Base-by-base conservation (phyloP, 805 yeast species). In the Candida glaebosa region DNA sequence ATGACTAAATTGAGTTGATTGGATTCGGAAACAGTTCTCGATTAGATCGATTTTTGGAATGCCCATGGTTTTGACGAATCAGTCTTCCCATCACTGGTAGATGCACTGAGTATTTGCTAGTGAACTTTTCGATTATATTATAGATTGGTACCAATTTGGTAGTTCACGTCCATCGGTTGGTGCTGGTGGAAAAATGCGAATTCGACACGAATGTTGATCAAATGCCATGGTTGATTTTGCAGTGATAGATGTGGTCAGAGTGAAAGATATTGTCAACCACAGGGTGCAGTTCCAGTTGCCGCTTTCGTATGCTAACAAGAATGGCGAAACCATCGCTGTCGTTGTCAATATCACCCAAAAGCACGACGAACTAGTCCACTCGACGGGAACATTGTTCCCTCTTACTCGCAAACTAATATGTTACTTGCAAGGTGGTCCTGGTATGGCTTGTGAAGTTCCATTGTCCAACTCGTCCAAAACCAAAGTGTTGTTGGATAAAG, bases 351-450 rank as follows among this genome's bases (percentile, higher is more conserved):
- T 68, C 18, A 61, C 65, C 17, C 72, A 64, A 43, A 64, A 57
- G 39, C 58, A 52, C 44, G 52, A 57, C 37, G 42, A 49, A 18
- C 16, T 34, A 2, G 19, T 58, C 17, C 64, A 59, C 38, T 22
- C 32, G 22, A 39, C 46, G 3, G 18, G 35, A 10, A 44, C 51
- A 17, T 20, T 46, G 1, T 53, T 67, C 39, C 69, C 72, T 2
- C 36, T 47, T 4, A 51, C 51, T 12, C 54, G 67, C 1, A 70
- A 72, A 45, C 47, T 71, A 3, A 54, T 73, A 6, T 58, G 69
- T 16, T 76, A 60, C 45, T 50, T 76, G 30, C 79, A 76, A 52
- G 81, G 81, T 7, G 81, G 81, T 0, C 82, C 82, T 0, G 81
- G 82, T 1, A 73, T 69, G 41, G 71, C 73, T 2, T 61, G 76